Conservation (phyloP, 495 filamentous ascomycete species). For the Monascus purpureus region DNA sequence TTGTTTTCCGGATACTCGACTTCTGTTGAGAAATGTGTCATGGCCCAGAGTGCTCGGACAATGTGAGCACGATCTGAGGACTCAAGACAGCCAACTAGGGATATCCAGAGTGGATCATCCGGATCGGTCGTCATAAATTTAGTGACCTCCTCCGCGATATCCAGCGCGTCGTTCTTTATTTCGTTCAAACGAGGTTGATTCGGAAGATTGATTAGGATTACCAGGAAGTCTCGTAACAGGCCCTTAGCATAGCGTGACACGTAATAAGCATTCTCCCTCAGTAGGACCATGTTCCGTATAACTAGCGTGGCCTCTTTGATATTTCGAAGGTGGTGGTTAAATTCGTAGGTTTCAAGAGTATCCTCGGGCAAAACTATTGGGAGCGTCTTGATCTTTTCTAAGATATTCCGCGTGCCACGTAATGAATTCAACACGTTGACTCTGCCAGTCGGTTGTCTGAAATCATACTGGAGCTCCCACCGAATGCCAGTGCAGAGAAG, state of each 20-base stretch:
- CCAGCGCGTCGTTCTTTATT: constrained; percentile 79
- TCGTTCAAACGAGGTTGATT: constrained; percentile 62
- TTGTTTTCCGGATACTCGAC: constrained; percentile 55
- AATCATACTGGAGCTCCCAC: constrained; percentile 62
- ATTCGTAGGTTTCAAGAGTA: constrained; percentile 59
- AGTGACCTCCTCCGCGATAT: constrained; percentile 84
- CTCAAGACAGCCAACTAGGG: constrained; percentile 53
- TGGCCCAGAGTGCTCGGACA: constrained; percentile 64
- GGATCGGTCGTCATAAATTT: constrained; percentile 59
- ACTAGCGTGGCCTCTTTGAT: constrained; percentile 80
- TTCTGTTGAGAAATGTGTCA: constrained; percentile 79
- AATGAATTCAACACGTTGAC: constrained; percentile 56
- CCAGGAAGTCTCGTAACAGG: constrained; percentile 63
- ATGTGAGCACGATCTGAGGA: constrained; percentile 76
- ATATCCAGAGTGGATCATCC: constrained; percentile 64
- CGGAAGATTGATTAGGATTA: constrained; percentile 68
- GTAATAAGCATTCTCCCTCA: constrained; percentile 76
- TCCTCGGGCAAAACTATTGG: constrained; percentile 45
- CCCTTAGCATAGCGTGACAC: constrained; percentile 54
- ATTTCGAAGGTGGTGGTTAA: constrained; percentile 52
- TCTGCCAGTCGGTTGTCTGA: constrained; percentile 33
- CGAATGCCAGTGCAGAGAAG: constrained; percentile 66
- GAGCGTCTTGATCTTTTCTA: constrained; percentile 50
- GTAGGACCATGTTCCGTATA: constrained; percentile 83
- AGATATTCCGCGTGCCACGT: constrained; percentile 57